A percentile compares a stretch with the other conserved stretches of the same genome.
Conservation (phyloP, 2,329 filamentous ascomycete genomes). For the Penicillium sp. region DNA sequence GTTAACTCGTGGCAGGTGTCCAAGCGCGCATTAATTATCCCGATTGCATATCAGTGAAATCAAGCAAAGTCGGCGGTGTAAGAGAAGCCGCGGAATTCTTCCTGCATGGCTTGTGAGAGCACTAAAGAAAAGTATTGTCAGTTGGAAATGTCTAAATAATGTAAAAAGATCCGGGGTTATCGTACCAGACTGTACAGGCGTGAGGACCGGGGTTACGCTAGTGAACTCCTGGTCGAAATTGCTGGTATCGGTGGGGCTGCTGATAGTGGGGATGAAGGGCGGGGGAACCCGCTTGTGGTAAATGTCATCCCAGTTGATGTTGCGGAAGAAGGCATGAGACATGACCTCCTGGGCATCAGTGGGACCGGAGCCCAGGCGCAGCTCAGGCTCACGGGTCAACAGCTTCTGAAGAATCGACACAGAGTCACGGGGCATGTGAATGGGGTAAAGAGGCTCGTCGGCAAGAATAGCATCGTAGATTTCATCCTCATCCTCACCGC, state of each 20-base stretch:
- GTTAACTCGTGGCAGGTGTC: slow-evolving; percentile 11
- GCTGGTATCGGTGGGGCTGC: slow-evolving; percentile 94
- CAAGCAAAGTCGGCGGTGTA: slow-evolving; percentile 90
- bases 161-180: background rate
- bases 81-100: slow-evolving; percentile 98
- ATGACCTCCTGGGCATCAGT: slow-evolving; percentile 98
- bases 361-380: slow-evolving; percentile 87
- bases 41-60: slow-evolving; percentile 23
- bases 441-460: slow-evolving; percentile 95
- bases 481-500: slow-evolving; percentile 97
- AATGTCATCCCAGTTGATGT: slow-evolving; percentile 98
- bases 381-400: slow-evolving; percentile 89
- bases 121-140: slow-evolving; percentile 56
- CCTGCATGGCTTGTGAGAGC: slow-evolving; percentile 96
- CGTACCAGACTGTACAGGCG: slow-evolving; percentile 95
- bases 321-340: slow-evolving; percentile 97
- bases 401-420: slow-evolving; percentile 98
- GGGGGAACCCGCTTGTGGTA: slow-evolving; percentile 91
- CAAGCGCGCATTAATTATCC: slow-evolving; percentile 14
- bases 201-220: slow-evolving; percentile 94
- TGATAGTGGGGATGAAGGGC: slow-evolving; percentile 87
- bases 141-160: slow-evolving; percentile 7
- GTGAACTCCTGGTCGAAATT: slow-evolving; percentile 99
- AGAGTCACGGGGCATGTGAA: slow-evolving; percentile 97
- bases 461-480: slow-evolving; percentile 98